Conservation (phyloP, 139 green algal species). For the Tetraselmis chui region DNA sequence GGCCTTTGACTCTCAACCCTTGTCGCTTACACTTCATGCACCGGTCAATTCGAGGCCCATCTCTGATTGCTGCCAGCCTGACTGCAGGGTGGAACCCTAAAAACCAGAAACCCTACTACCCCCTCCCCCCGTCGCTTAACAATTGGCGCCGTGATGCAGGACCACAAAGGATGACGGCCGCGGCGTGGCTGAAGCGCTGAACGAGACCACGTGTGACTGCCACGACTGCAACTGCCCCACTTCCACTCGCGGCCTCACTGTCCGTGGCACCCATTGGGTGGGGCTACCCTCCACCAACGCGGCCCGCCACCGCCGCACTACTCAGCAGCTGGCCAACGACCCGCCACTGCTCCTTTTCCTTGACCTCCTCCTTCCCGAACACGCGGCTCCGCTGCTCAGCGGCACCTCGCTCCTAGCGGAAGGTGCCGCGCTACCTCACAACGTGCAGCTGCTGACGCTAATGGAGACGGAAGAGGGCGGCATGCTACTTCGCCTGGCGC, state of each 20-base stretch:
- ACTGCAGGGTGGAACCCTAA: too few relatives aligned
- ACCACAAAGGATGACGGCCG: constrained; percentile 43
- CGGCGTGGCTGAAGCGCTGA: constrained; percentile 63
- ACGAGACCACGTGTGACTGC: constrained; percentile 66
- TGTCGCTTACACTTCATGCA: too few relatives aligned
- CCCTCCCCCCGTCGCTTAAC: too few relatives aligned
- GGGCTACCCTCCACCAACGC: not conserved
- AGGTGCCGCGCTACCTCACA: constrained; percentile 21
- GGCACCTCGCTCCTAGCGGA: constrained; percentile 14
- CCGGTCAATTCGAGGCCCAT: too few relatives aligned
- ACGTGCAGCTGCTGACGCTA: constrained; percentile 50
- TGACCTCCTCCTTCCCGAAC: not conserved
- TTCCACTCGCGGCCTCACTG: constrained; percentile 25
- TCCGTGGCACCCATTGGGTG: constrained; percentile 28
- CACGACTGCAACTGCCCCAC: constrained; percentile 34
- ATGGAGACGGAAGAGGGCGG: constrained; percentile 4
- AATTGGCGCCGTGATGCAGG: too few relatives aligned
- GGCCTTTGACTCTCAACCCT: too few relatives aligned
- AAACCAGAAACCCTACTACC: too few relatives aligned
- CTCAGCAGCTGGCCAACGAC: constrained; percentile 44
- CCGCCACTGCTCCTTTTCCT: constrained; percentile 45
- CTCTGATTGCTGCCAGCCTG: too few relatives aligned
- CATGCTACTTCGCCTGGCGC: constrained; percentile 41
- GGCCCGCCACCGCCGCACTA: constrained; percentile 11
- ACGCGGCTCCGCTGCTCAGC: constrained; percentile 5